Conservation (phyloP, 371 early-diverging fungal species). For the Apophysomyces ossiformis region DNA sequence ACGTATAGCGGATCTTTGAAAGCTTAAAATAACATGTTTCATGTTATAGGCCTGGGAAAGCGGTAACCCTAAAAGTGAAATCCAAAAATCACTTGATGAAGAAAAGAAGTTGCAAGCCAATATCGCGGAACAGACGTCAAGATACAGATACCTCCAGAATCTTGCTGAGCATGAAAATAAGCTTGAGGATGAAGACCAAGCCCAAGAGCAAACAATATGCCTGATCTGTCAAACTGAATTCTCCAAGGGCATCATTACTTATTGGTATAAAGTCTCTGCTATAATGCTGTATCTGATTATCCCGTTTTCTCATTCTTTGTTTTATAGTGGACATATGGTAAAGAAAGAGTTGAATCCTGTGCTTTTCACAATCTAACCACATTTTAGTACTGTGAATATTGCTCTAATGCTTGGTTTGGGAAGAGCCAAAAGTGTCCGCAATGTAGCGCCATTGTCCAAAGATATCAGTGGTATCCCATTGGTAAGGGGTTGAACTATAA, state of each 20-base stretch:
- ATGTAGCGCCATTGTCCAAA: constrained; percentile 28
- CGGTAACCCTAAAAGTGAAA: constrained; percentile 28
- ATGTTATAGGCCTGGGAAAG: constrained; percentile 30
- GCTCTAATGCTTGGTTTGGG: constrained; percentile 36
- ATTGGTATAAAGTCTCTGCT: constrained; percentile 36
- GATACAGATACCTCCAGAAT: constrained; percentile 50
- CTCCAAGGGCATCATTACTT: constrained; percentile 60
- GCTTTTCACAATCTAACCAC: not conserved
- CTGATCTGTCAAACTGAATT: constrained; percentile 59
- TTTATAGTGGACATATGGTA: constrained; percentile 38
- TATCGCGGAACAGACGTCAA: constrained; percentile 32
- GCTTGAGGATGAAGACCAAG: not conserved
- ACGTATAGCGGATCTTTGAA: not conserved
- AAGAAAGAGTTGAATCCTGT: not conserved
- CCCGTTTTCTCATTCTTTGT: not conserved
- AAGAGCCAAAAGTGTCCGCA: constrained; percentile 35
- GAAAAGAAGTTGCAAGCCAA: constrained; percentile 24
- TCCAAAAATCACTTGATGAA: constrained; percentile 30
- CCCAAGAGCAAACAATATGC: constrained; percentile 43
- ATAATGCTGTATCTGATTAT: not conserved
- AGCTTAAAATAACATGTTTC: not conserved
- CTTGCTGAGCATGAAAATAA: constrained; percentile 30
- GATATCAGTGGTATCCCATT: constrained; percentile 36
- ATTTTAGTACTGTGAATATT: constrained; percentile 33
- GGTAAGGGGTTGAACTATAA: constrained; percentile 20